Evolutionary conservation across 2,329 filamentous ascomycete species (phyloP).

Genomic region (Elsinoe australis): DNA sequence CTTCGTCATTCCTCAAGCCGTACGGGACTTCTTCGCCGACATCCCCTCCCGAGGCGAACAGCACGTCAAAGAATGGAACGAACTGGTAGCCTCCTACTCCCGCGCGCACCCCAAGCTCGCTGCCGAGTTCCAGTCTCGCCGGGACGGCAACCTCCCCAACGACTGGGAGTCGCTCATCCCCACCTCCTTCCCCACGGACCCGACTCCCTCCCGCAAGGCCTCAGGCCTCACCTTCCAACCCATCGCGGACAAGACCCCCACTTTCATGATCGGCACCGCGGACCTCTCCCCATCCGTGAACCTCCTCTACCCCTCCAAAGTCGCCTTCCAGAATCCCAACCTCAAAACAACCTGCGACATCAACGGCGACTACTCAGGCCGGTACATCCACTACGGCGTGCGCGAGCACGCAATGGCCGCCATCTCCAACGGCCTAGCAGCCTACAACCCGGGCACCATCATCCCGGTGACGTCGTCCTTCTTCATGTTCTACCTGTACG

Average conservation of each 20-base stretch:
- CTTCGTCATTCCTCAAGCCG: conserved; percentile 36
- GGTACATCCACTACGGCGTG: conserved; percentile 52
- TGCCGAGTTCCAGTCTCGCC: conserved; percentile 42
- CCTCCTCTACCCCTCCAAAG: conserved; percentile 38
- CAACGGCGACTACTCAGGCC: conserved; percentile 46
- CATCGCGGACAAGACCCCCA: conserved; percentile 27
- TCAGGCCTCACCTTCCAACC: conserved; percentile 39
- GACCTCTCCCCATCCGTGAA: conserved; percentile 34
- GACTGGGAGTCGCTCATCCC: conserved; percentile 48
- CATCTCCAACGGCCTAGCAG: conserved; percentile 38
- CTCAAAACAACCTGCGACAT: conserved; percentile 37
- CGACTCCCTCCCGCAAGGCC: conserved; percentile 46
- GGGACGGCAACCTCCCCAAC: conserved; percentile 41
- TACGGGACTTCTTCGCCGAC: conserved; percentile 48
- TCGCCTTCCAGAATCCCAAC: conserved; percentile 42
- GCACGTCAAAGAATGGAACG: conserved; percentile 44
- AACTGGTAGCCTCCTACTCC: conserved; percentile 38
- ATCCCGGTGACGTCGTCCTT: conserved; percentile 33
- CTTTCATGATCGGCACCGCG: conserved; percentile 34
- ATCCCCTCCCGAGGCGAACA: conserved; percentile 40
- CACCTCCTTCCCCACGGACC: conserved; percentile 38
- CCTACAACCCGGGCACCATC: conserved; percentile 32
- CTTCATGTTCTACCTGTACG: conserved; percentile 38
- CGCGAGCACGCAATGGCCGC: conserved; percentile 56
- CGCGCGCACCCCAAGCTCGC: conserved; percentile 43